phyloP scores from a whole-genome alignment of 2,329 filamentous ascomycete species.

The Stylonectria norvegica region DNA sequence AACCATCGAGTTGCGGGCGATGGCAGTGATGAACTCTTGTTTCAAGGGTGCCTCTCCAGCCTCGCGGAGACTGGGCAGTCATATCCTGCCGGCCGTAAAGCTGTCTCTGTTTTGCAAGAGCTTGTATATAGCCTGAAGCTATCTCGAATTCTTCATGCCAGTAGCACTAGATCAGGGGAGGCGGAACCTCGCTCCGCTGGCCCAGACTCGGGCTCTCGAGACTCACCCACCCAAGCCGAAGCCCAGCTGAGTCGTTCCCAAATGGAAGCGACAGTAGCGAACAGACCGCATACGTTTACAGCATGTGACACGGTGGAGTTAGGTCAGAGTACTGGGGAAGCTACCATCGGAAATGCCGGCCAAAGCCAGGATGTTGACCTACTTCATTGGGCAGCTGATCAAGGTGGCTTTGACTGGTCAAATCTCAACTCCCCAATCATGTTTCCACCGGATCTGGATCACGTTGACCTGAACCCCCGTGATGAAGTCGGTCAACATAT shows the following conservation, averaged over 20 bases:
- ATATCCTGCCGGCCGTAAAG: background rate
- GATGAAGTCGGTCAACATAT: background rate
- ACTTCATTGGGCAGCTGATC: background rate
- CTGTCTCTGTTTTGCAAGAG: background rate
- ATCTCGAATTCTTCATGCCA: background rate
- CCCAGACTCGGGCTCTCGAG: background rate
- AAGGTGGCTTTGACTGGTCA: background rate
- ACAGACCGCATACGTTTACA: background rate
- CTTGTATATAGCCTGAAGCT: background rate
- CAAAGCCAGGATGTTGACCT: background rate
- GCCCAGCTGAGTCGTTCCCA: background rate
- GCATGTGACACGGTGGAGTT: background rate
- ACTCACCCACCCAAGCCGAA: background rate
- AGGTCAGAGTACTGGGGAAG: background rate
- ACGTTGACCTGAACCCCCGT: background rate
- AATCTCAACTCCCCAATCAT: background rate
- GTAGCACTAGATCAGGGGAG: background rate
- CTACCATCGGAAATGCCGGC: background rate
- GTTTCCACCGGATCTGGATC: background rate
- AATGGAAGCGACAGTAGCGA: background rate
- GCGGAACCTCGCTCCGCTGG: background rate
- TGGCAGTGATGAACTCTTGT: background rate
- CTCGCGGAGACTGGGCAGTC: background rate
- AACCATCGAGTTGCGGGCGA: background rate
- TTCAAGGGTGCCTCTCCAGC: background rate